Base-by-base conservation (phyloP, 2,329 filamentous ascomycete genomes). In the Thielaviopsis euricoi region DNA sequence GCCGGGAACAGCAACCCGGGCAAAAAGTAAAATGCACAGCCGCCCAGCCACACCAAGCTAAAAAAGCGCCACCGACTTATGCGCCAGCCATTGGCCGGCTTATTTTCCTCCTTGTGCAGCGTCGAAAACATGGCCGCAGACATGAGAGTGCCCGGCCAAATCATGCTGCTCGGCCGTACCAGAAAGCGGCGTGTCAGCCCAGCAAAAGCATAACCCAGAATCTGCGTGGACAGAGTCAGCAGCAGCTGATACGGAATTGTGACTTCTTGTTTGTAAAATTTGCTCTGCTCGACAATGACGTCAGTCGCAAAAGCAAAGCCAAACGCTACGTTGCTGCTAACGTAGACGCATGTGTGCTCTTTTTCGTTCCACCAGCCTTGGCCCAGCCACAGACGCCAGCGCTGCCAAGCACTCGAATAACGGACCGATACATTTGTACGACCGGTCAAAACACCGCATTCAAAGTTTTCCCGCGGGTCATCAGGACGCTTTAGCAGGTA, bases 51-150 rank as follows among this genome's bases (percentile, higher is more conserved):
- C 48, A 90, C 80, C 37, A 82, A 71, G 64, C 87, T 81, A 71
- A 95, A 95, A 71, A 95, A 94, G 62, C 82, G 85, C 78, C 87
- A 90, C 52, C 88, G 77, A 62, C 85, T 87, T 55, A 94, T 85
- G 49, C 71, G 83, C 89, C 89, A 94, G 37, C 88, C 87, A 67
- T 88, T 83, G 21, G 87, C 88, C 40, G 82, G 78, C 64, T 85
- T 86, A 68, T 93, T 94, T 66, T 90, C 84, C 61, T 89, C 83
- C 65, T 85, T 89, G 69, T 95, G 89, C 54, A 95, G 75, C 0
- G 87, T 91, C 3, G 83, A 85, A 65, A 95, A 93, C 86, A 95
- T 90, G 64, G 88, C 85, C 0, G 87, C 88, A 21, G 88, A 91
- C 77, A 91, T 89, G 54, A 95, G 74, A 0, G 89, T 94, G 22